Base-by-base conservation (phyloP, 805 yeast genomes). In the Candida jianshihensis region DNA sequence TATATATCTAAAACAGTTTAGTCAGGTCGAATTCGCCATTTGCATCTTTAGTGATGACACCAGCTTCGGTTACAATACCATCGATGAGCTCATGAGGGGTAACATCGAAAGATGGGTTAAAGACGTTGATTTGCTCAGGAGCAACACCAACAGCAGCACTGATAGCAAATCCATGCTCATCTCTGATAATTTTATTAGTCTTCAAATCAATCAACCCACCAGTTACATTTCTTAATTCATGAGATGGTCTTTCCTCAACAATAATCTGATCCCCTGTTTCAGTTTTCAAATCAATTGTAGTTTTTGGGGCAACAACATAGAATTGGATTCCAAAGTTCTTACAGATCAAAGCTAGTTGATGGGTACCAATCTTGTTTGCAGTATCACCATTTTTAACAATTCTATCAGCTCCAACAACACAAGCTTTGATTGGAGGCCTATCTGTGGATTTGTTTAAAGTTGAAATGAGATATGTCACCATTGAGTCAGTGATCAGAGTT, bases 31-130 rank as follows among this genome's bases (percentile, higher is more conserved):
- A 82, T 9, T 62, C 49, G 3, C 87, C 88, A 12, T 60, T 31
- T 0, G 66, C 61, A 16, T 40, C 43, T 51, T 83, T 83, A 24
- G 61, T 60, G 16, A 72, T 67, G 2, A 68, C 78, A 3, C 74
- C 73, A 37, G 75, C 73, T 60, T 90, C 97, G 1, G 97, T 90
- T 25, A 90, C 86, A 41, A 92, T 87, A 40, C 87, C 84, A 54
- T 88, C 96, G 37, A 90, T 88, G 26, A 81, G 63, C 31, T 70
- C 71, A 49, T 80, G 78, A 0, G 96, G 96, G 4, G 97, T 87
- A 13, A 92, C 87, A 54, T 90, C 98, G 52, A 90, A 90, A 0
- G 97, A 82, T 1, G 98, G 98, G 52, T 92, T 92, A 97, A 97
- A 90, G 2, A 88, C 96, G 5, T 70, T 63, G 22, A 89, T 81